Evolutionary conservation across 179 eudicot genomes (phyloP).

Genomic region (Silene vulgaris): DNA sequence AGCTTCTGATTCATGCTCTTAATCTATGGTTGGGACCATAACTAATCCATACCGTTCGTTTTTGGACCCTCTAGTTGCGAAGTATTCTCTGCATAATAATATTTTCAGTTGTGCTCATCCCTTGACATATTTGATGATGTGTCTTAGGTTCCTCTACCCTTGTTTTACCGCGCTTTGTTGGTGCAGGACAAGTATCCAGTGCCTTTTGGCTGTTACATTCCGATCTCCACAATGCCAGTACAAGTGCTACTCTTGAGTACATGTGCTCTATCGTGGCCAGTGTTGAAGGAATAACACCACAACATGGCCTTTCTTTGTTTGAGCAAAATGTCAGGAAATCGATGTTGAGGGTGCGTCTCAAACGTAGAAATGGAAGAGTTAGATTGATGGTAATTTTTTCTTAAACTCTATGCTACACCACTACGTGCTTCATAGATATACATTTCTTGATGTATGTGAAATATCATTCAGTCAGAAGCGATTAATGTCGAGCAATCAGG

Average conservation of each 20-base stretch:
- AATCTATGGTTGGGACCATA: background rate
- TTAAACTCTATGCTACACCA: background rate
- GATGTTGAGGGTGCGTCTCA: constrained; percentile 57
- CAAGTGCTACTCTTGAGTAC: constrained; percentile 61
- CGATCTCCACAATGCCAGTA: constrained; percentile 53
- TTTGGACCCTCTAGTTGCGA: background rate
- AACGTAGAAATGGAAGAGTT: constrained; percentile 93
- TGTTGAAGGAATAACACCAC: constrained; percentile 42
- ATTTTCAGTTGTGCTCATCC: background rate
- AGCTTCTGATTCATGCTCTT: background rate
- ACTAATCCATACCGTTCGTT: background rate
- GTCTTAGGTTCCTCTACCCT: background rate
- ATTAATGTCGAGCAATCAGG: constrained; percentile 52
- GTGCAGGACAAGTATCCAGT: constrained; percentile 63
- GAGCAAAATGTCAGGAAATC: constrained; percentile 54
- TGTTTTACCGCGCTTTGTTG: constrained; percentile 7
- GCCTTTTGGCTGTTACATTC: constrained; percentile 61
- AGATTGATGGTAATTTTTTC: constrained; percentile 56
- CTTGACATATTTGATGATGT: background rate
- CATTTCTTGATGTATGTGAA: constrained; percentile 14
- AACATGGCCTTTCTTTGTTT: constrained; percentile 36
- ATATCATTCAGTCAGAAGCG: constrained; percentile 55
- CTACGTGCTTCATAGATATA: background rate
- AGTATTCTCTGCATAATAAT: background rate
- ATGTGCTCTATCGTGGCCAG: constrained; percentile 63